Base-by-base conservation (phyloP, 1,284 basidiomycete species). In the Bothia castanella region DNA sequence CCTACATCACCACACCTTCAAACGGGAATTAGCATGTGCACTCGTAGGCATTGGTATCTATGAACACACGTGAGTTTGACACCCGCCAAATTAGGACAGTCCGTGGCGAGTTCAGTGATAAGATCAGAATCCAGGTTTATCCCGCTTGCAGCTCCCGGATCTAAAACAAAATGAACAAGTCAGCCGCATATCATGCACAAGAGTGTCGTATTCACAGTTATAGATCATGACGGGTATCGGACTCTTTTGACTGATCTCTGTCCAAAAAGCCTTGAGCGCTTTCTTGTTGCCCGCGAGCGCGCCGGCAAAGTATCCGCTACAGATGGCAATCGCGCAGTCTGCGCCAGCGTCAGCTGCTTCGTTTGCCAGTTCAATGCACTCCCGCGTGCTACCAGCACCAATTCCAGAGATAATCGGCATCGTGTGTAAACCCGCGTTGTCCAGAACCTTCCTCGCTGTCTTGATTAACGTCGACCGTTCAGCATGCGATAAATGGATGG, bases 151-250 rank as follows among this genome's bases (percentile, higher is more conserved):
- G 90, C 89, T 36, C 83, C 89, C 60, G 91, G 91, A 72, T 84
- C 88, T 89, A 19, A 47, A 45, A 56, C 34, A 23, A 45, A 9
- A n/a, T 47, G 32, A 25, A 45, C 50, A 19, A 51, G 43, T 53
- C 23, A 47, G 30, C 11, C 8, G 7, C 14, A 25, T 21, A n/a
- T 42, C 42, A n/a, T 30, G 25, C 34, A 42, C 38, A 20, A 13
- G 16, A 34, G 27, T 3, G 17, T n/a, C 25, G 20, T 19, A 71
- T 83, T 69, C 59, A 88, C 88, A 95, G 67, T 95, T 96, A 75
- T 96, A 96, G 52, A 94, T 80, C 65, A 96, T 85, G 51, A 95
- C 81, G 5, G 92, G 92, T 53, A 96, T 81, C 3, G 90, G 89
- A 52, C 85, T 89, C 59, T 82, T 85, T 59, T 82, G 75, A 16